phyloP scores from a whole-genome alignment of 208 protist genomes.

The Vickermania spadyakhi region DNA sequence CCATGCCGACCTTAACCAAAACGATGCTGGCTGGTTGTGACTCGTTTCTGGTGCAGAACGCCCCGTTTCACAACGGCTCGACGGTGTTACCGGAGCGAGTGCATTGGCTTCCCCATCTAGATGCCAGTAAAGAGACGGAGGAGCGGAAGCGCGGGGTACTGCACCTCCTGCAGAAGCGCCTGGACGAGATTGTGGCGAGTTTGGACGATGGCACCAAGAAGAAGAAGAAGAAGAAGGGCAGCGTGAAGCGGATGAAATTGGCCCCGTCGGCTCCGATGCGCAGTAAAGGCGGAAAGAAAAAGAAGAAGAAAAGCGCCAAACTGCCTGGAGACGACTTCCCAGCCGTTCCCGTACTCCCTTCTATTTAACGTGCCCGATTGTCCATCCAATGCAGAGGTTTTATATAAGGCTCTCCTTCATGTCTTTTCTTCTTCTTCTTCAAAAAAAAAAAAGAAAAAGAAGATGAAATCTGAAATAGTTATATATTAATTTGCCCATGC shows the following conservation, averaged over 20 bases:
- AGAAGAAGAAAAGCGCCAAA: background rate
- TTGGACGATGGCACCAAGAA: slow-evolving; percentile 10
- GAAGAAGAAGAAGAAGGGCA: slow-evolving; percentile 29
- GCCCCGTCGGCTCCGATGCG: slow-evolving; percentile 65
- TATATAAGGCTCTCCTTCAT: too few relatives aligned
- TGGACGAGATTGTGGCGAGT: slow-evolving; percentile 33
- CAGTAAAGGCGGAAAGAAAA: slow-evolving; percentile 3
- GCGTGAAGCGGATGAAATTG: slow-evolving; percentile 62
- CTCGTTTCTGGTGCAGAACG: slow-evolving; percentile 62
- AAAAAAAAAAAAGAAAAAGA: too few relatives aligned
- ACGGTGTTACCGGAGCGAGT: slow-evolving; percentile 68
- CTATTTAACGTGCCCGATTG: too few relatives aligned
- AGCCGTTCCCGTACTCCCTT: too few relatives aligned
- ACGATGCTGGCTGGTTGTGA: slow-evolving; percentile 42
- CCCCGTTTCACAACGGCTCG: slow-evolving; percentile 73
- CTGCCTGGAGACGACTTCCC: too few relatives aligned
- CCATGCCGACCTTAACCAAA: slow-evolving; percentile 40
- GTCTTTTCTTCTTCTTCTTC: too few relatives aligned
- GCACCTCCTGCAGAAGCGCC: slow-evolving; percentile 40
- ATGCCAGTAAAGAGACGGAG: slow-evolving; percentile 20
- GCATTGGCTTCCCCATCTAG: slow-evolving; percentile 48
- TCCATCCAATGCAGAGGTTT: too few relatives aligned
- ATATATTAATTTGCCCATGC: too few relatives aligned
- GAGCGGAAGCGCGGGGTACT: slow-evolving; percentile 19
- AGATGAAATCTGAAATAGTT: too few relatives aligned